These are phyloP conservation scores for Nicotiana rustica DNA, from an alignment of 305 asterid genomes.

Conservation along the genomic window DNA sequence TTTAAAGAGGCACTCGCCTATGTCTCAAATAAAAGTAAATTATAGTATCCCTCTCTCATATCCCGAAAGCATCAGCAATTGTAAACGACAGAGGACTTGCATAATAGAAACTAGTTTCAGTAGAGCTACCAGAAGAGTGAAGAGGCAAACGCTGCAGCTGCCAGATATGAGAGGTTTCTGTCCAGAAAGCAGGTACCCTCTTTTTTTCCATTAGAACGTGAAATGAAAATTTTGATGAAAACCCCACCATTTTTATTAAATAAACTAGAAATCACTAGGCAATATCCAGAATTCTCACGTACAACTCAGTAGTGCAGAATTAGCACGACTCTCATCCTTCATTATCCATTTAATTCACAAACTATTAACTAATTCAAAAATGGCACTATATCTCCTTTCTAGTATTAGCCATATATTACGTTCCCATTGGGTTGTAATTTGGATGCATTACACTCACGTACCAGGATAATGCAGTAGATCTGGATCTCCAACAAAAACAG, in stretches of 20 bases:
- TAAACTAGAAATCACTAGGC: not conserved
- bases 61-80: conserved; percentile 10
- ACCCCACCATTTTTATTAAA: conserved; percentile 1
- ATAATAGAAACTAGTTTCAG: not conserved
- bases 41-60: conserved; percentile 15
- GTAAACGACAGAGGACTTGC: not conserved
- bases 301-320: not conserved
- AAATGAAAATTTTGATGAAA: not conserved
- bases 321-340: not conserved
- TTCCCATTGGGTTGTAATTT: not conserved
- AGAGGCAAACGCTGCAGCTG: not conserved
- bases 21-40: not conserved
- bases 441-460: conserved; percentile 37
- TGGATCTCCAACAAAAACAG: conserved; percentile 71
- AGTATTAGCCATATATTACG: not conserved
- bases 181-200: not conserved
- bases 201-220: not conserved
- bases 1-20: not conserved
- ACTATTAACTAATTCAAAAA: not conserved
- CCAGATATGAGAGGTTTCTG: conserved; percentile 20
- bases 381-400: conserved; percentile 19
- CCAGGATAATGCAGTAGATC: conserved; percentile 80
- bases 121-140: not conserved
- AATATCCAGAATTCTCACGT: not conserved
- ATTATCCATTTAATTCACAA: conserved; percentile 23